These are phyloP conservation scores for Paracamarosporium sp. DNA, from an alignment of 2,329 filamentous ascomycete species.

Conservation along the genomic window DNA sequence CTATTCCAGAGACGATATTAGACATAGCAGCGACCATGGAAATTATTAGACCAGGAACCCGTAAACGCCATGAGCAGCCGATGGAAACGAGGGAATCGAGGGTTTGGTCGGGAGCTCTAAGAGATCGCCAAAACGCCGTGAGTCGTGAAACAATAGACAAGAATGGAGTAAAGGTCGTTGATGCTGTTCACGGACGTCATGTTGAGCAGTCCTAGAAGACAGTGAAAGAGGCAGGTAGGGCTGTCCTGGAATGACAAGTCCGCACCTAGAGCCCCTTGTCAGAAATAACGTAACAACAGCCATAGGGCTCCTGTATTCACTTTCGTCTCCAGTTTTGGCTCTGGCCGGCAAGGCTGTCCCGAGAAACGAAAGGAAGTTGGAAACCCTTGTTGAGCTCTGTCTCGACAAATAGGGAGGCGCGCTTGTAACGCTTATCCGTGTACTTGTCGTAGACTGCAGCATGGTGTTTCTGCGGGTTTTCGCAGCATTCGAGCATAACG, in stretches of 20 bases:
- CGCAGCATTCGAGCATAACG: conserved; percentile 87
- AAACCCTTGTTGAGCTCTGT: conserved; percentile 71
- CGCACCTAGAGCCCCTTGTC: conserved; percentile 28
- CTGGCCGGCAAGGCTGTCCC: conserved; percentile 42
- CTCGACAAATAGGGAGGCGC: conserved; percentile 81
- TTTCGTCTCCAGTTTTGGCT: conserved; percentile 46
- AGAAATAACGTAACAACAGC: conserved; percentile 30
- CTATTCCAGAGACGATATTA: conserved; percentile 6
- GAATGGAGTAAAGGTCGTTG: conserved; percentile 43
- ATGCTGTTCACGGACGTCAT: conserved; percentile 12
- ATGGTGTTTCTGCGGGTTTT: conserved; percentile 81
- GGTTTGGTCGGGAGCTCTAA: conserved; percentile 26
- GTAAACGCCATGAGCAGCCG: conserved; percentile 28
- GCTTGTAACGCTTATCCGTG: conserved; percentile 83
- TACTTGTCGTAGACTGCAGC: conserved; percentile 91
- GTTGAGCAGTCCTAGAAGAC: conserved; percentile 13
- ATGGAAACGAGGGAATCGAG: conserved; percentile 26
- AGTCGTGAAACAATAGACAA: conserved; percentile 47
- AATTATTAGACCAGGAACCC: conserved; percentile 29
- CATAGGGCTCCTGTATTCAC: conserved; percentile 36
- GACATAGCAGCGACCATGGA: conserved; percentile 4
- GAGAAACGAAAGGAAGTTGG: conserved; percentile 51
- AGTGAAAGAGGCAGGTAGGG: conserved; percentile 16
- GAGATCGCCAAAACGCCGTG: conserved; percentile 38
- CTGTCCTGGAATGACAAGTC: conserved; percentile 10